Base-by-base conservation (phyloP, 768 basidiomycete genomes). In the Tephrocybe sp. region DNA sequence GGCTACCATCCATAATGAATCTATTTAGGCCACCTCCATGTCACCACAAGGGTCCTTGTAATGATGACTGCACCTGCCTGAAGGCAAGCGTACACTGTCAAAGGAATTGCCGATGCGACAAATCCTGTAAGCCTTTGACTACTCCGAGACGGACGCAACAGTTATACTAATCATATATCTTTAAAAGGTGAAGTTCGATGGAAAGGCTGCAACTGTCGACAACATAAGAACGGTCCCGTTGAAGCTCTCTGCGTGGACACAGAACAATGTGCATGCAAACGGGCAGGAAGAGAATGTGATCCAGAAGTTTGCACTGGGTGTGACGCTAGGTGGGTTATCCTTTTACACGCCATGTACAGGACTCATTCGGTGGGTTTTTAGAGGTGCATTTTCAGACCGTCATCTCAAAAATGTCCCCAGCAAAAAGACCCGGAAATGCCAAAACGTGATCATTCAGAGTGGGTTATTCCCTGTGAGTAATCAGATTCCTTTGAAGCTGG, bases 271-370 rank as follows among this genome's bases (percentile, higher is more conserved):
- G 33, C 59, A 1, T 84, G 83, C 62, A 45, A 31, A 1, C 44
- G 33, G 5, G 20, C 58, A 0, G 36, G 22, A 0, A 67, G 76
- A 42, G 82, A 84, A 60, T 84, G 83, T 53, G 71, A 78, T 52
- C 81, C 82, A 14, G 79, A 78, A 9, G 47, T 76, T 4, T 84
- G 83, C 58, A 30, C 55, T 0, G 57, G 40, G 1, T 82, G 80
- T 54, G 64, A 73, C 62, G 71, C 76, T 49, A 65, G 72, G 75
- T 74, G 46, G 26, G 61, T 39, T 10, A 22, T 22, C 17, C 38
- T 9, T 35, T 17, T 34, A 40, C 36, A 42, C 9, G 16, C 8
- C n/a, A 11, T 48, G 40, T 12, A n/a, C 20, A 9, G 16, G 10
- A 35, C 33, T 7, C 14, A 14, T 32, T 14, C 16, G 16, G 33